These are phyloP conservation scores for Saksenaea vasiformis DNA, from an alignment of 371 early-diverging fungal species.

Conservation along the genomic window DNA sequence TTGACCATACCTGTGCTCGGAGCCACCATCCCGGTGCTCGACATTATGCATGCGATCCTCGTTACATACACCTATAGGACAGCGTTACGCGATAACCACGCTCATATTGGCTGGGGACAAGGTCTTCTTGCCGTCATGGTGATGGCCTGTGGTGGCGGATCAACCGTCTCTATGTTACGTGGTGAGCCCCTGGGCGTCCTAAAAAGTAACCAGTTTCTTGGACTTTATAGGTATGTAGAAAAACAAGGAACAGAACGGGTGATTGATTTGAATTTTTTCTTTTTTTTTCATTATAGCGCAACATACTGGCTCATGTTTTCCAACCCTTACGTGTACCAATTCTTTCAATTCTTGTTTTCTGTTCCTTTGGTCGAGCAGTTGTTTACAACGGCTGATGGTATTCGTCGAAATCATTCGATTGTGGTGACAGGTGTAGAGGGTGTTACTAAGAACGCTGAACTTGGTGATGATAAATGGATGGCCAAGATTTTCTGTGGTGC, in stretches of 20 bases:
- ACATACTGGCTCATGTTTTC: slow-evolving; percentile 47
- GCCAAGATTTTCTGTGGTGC: slow-evolving; percentile 58
- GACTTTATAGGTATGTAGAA: slow-evolving; percentile 37
- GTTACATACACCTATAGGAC: slow-evolving; percentile 57
- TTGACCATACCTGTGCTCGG: slow-evolving; percentile 30
- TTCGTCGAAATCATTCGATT: slow-evolving; percentile 49
- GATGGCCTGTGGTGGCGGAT: slow-evolving; percentile 62
- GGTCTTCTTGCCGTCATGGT: slow-evolving; percentile 55
- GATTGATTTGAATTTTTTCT: background rate
- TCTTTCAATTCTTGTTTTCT: slow-evolving; percentile 33
- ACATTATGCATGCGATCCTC: slow-evolving; percentile 55
- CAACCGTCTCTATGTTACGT: slow-evolving; percentile 38
- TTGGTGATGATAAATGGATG: slow-evolving; percentile 44
- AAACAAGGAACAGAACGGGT: too few relatives aligned
- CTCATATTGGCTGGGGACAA: slow-evolving; percentile 52
- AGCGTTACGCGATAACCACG: slow-evolving; percentile 46
- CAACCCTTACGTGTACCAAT: slow-evolving; percentile 31
- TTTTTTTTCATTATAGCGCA: slow-evolving; percentile 29
- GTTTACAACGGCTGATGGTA: slow-evolving; percentile 51
- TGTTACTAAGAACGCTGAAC: slow-evolving; percentile 40
- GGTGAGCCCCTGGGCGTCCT: slow-evolving; percentile 47
- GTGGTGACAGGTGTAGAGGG: slow-evolving; percentile 55
- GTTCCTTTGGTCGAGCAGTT: slow-evolving; percentile 46
- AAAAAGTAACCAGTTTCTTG: slow-evolving; percentile 45
- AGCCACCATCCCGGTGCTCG: slow-evolving; percentile 40